phyloP scores from a whole-genome alignment of 257 asterid genomes.

The Penstemon davidsonii region DNA sequence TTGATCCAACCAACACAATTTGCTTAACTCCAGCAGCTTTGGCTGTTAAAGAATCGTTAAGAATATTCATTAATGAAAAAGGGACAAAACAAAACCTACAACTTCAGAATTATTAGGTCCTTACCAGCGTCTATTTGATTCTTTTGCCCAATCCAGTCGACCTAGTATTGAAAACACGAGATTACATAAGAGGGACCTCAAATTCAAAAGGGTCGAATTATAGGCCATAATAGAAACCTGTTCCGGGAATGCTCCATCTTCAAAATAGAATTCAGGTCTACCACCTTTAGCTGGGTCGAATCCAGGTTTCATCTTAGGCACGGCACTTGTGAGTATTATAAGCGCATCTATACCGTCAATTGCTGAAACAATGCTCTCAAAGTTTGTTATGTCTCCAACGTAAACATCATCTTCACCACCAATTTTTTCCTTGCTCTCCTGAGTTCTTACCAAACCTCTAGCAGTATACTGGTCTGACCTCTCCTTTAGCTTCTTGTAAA shows the following conservation, averaged over 20 bases:
- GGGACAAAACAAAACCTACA: too few species aligned
- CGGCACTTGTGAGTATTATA: slow-evolving; percentile 86
- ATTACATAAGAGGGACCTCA: neutral
- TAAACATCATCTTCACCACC: slow-evolving; percentile 83
- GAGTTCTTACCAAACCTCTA: slow-evolving; percentile 81
- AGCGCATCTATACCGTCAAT: slow-evolving; percentile 77
- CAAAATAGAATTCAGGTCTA: slow-evolving; percentile 85
- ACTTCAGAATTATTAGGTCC: slow-evolving; percentile 4
- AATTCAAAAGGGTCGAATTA: neutral
- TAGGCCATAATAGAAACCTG: slow-evolving; percentile 46
- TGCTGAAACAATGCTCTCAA: slow-evolving; percentile 63
- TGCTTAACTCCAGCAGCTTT: slow-evolving; percentile 95
- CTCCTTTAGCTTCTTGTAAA: slow-evolving; percentile 84
- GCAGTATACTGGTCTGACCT: slow-evolving; percentile 51
- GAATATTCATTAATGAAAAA: neutral
- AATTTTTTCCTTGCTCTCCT: slow-evolving; percentile 82
- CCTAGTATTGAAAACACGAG: slow-evolving; percentile 43
- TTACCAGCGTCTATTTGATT: slow-evolving; percentile 92
- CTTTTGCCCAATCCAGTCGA: slow-evolving; percentile 95
- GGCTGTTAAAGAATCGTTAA: slow-evolving; percentile 48
- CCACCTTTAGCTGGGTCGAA: slow-evolving; percentile 80
- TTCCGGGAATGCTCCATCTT: slow-evolving; percentile 82
- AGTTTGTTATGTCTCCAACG: slow-evolving; percentile 68
- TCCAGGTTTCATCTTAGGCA: slow-evolving; percentile 92
- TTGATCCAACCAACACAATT: slow-evolving; percentile 84